Evolutionary conservation across 2,329 filamentous ascomycete genomes (phyloP).

Genomic region (Camptophora hylomeconis): DNA sequence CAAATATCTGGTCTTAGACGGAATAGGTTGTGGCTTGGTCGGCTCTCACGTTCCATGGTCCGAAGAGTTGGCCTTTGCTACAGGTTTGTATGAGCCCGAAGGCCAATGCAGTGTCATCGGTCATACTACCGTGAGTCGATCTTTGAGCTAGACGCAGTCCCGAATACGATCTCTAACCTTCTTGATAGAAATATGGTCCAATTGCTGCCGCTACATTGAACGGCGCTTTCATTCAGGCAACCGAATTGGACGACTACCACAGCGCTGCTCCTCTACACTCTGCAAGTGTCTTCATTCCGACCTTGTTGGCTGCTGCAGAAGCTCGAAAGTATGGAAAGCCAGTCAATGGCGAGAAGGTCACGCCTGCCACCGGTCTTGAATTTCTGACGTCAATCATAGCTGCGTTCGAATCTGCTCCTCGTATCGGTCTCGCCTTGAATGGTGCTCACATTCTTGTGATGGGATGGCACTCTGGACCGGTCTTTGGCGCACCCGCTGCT

Average conservation of each 20-base stretch:
- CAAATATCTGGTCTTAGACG: slow-evolving; percentile 33
- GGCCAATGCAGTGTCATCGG: slow-evolving; percentile 20
- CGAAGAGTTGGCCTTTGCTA: slow-evolving; percentile 22
- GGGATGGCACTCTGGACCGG: slow-evolving; percentile 30
- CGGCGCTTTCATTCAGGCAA: slow-evolving; percentile 31
- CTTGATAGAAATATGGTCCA: slow-evolving; percentile 24
- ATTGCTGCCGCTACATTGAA: slow-evolving; percentile 30
- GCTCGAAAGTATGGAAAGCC: neutral
- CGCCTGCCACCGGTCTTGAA: slow-evolving; percentile 16
- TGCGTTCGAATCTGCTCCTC: slow-evolving; percentile 29
- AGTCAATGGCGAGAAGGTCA: neutral
- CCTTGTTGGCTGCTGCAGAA: slow-evolving; percentile 26
- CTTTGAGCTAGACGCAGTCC: too few relatives aligned
- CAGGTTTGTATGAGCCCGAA: slow-evolving; percentile 21
- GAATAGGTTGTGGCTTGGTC: slow-evolving; percentile 28
- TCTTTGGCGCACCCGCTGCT: slow-evolving; percentile 27
- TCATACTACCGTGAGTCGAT: too few relatives aligned
- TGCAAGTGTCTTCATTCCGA: slow-evolving; percentile 25
- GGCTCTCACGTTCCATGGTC: slow-evolving; percentile 30
- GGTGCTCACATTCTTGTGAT: slow-evolving; percentile 25
- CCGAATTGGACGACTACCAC: slow-evolving; percentile 34
- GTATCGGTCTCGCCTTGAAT: slow-evolving; percentile 25
- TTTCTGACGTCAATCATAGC: slow-evolving; percentile 26
- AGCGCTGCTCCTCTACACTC: slow-evolving; percentile 28
- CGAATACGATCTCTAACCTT: too few relatives aligned